Conservation (phyloP, 2,329 filamentous ascomycete genomes). For the Pestalotiopsis sp. region DNA sequence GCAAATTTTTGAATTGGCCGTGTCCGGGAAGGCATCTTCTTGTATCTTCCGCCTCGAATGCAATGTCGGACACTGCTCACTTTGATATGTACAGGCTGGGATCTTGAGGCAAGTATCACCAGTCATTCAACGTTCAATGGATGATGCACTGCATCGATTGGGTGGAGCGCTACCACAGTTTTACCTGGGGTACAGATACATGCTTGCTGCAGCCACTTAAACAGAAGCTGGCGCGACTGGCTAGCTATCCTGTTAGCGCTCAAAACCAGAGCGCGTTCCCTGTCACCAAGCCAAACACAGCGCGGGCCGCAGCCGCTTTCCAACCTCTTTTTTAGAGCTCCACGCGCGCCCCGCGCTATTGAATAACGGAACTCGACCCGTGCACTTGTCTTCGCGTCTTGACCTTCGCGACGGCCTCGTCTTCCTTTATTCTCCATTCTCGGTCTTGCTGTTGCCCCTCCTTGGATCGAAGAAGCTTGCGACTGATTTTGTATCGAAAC, state of each 20-base stretch:
- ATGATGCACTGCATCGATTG: not conserved
- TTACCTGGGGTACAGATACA: not conserved
- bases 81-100: not conserved
- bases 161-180: not conserved
- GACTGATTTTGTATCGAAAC: not conserved
- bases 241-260: not conserved
- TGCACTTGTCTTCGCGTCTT: not conserved
- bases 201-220: not conserved
- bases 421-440: not conserved
- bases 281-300: not conserved
- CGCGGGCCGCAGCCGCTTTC: not conserved
- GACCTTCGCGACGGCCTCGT: not conserved
- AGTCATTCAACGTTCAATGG: not conserved
- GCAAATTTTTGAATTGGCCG: slow-evolving; percentile 60
- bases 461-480: not conserved
- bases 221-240: not conserved
- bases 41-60: not conserved
- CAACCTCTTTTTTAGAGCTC: not conserved
- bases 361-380: not conserved
- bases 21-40: slow-evolving; percentile 28
- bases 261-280: not conserved
- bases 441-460: not conserved
- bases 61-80: not conserved
- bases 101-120: not conserved
- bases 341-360: not conserved